Base-by-base conservation (phyloP, 2,329 filamentous ascomycete species). In the Colletotrichum sp. region DNA sequence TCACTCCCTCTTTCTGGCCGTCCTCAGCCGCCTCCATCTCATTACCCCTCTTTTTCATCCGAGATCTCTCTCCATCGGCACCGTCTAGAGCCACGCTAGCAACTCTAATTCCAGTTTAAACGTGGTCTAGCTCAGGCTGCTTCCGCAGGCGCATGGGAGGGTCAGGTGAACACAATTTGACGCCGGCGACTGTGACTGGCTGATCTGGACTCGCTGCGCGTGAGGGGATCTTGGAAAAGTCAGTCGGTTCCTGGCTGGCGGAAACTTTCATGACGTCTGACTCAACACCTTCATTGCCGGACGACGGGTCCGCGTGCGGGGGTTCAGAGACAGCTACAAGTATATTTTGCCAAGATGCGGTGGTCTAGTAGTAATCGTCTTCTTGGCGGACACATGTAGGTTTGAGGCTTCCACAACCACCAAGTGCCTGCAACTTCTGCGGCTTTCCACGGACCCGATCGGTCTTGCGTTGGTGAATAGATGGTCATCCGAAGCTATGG, bases 31-130 rank as follows among this genome's bases (percentile, higher is more conserved):
- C 71, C 28, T 18, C n/a, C n/a, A 21, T 24, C 18, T 63, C 18
- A 16, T 62, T 69, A 30, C 71, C 71, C 71, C 71, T 73, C 71
- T 73, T 64, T 57, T 64, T 63, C 36, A 32, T 69, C 65, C 30
- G 65, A 69, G 21, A 55, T 32, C 15, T 30, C 15, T 24, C 4
- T 15, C 16, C 57, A 30, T 52, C 34, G 32, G 59, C 67, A 28
- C 30, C 68, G 13, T 59, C 44, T 24, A 13, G 34, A 44, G 60
- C 49, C 26, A 26, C 18, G n/a, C n/a, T 15, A n/a, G 12, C 16
- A 71, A 71, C 49, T 44, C 10, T 32, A 36, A 36, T 24, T 21
- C 15, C 49, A 16, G 12, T 39, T 15, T 30, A 13, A 66, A 62
- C 34, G 18, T 39, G 44, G 49, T 49, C 36, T 60, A 52, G 34